Percentiles rank a stretch among this genome's conserved stretches.
Evolutionary conservation across 2,329 filamentous ascomycete genomes (phyloP).

Genomic region (Trichoderma hamatum): DNA sequence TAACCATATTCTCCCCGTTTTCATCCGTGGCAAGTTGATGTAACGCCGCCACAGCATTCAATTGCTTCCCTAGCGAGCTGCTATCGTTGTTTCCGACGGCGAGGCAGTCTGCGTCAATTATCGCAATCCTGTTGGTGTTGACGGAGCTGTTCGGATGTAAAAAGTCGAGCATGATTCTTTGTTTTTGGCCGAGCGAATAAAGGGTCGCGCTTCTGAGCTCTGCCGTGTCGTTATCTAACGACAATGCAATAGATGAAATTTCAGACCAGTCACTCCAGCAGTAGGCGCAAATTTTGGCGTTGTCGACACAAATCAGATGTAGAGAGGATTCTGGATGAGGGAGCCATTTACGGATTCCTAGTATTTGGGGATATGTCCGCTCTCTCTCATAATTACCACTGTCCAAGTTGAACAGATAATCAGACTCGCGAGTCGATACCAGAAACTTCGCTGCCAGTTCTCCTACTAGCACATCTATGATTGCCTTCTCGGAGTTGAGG

Average conservation of each 20-base stretch:
- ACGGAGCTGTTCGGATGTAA: background rate
- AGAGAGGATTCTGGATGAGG: constrained; percentile 30
- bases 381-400: constrained; percentile 31
- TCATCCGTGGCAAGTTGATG: too few species aligned
- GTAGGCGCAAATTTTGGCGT: constrained; percentile 32
- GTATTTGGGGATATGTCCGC: constrained; percentile 28
- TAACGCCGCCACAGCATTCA: background rate
- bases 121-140: background rate
- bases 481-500: constrained; percentile 33
- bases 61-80: background rate
- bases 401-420: constrained; percentile 37
- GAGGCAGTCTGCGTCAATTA: background rate
- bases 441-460: constrained; percentile 33
- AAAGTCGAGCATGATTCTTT: constrained; percentile 29
- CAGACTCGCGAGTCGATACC: constrained; percentile 38
- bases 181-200: constrained; percentile 29
- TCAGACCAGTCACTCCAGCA: constrained; percentile 38
- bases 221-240: constrained; percentile 22
- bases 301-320: constrained; percentile 38
- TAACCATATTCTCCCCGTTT: too few species aligned
- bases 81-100: background rate
- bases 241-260: constrained; percentile 27
- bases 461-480: constrained; percentile 35
- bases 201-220: constrained; percentile 33
- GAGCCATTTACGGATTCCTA: constrained; percentile 26